Percentiles rank a stretch among this genome's conserved stretches.
Conservation (phyloP, 805 yeast genomes). For the Tetrapisispora namnaoensis region DNA sequence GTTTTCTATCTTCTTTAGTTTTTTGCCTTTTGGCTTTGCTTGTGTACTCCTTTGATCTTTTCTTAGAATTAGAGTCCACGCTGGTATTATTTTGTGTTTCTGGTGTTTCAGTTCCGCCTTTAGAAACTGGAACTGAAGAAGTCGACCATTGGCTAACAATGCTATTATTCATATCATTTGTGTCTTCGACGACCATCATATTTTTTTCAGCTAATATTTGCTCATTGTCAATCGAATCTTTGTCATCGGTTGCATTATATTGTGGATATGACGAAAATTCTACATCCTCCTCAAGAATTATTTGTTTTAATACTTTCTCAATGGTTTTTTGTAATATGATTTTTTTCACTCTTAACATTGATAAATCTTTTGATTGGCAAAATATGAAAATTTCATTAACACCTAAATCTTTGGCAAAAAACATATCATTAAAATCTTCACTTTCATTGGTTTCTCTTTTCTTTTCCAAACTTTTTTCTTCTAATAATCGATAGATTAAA, state of each 20-base stretch:
- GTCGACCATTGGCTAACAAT: slow-evolving; percentile 61
- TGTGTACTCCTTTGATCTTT: slow-evolving; percentile 40
- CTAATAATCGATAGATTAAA: slow-evolving; percentile 46
- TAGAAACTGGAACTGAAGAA: slow-evolving; percentile 3
- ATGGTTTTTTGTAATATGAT: slow-evolving; percentile 53
- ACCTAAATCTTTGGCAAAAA: slow-evolving; percentile 52
- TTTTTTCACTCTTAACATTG: slow-evolving; percentile 61
- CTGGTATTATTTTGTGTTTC: slow-evolving; percentile 2
- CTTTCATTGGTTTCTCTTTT: slow-evolving; percentile 26
- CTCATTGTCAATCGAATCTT: slow-evolving; percentile 30
- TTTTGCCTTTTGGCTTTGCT: slow-evolving; percentile 33
- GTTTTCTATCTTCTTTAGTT: slow-evolving; percentile 47
- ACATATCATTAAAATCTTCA: slow-evolving; percentile 32
- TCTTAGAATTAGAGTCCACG: slow-evolving; percentile 28
- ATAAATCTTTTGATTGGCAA: slow-evolving; percentile 55
- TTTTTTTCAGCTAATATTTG: slow-evolving; percentile 30
- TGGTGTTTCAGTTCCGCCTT: slow-evolving; percentile 8
- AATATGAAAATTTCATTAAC: slow-evolving; percentile 43
- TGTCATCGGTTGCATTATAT: slow-evolving; percentile 21
- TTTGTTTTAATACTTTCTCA: slow-evolving; percentile 44
- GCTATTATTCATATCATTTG: slow-evolving; percentile 65
- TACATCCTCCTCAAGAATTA: slow-evolving; percentile 51
- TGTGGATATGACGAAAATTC: slow-evolving; percentile 33
- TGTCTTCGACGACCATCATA: slow-evolving; percentile 55
- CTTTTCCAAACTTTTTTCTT: slow-evolving; percentile 44